A percentile compares a stretch with the other conserved stretches of the same genome.
Conservation (phyloP, 1,139 yeast species). For the Sugiyamaella sp. region DNA sequence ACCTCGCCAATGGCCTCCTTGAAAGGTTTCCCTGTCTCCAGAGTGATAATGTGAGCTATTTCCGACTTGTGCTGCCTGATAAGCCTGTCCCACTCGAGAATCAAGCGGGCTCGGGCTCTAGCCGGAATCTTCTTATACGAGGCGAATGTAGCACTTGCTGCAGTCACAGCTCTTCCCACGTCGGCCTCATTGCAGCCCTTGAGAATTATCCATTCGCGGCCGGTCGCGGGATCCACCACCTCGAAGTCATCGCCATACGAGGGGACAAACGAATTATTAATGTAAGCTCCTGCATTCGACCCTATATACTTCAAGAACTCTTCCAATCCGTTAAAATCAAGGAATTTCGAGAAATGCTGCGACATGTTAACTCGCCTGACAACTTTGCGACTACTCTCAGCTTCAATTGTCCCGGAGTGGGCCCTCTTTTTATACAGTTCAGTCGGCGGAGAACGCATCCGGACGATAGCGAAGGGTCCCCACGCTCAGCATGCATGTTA, state of each 20-base stretch:
- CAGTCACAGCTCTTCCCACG: constrained; percentile 52
- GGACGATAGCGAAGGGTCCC: not conserved
- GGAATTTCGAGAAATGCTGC: not conserved
- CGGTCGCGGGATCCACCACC: constrained; percentile 77
- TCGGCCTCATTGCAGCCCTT: constrained; percentile 58
- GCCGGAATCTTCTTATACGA: constrained; percentile 60
- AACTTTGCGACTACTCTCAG: not conserved
- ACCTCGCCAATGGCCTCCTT: constrained; percentile 77
- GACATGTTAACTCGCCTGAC: not conserved
- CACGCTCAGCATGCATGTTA: not conserved
- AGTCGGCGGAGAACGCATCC: not conserved
- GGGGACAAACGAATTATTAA: constrained; percentile 69
- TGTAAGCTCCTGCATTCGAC: constrained; percentile 46
- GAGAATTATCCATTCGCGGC: constrained; percentile 55
- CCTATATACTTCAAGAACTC: not conserved
- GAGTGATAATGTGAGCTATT: constrained; percentile 66
- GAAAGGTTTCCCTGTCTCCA: constrained; percentile 82
- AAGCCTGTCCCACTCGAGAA: constrained; percentile 61
- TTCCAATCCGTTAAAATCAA: not conserved
- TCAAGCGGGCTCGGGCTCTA: constrained; percentile 64
- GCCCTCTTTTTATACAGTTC: not conserved
- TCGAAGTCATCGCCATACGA: constrained; percentile 58
- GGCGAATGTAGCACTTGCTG: constrained; percentile 61
- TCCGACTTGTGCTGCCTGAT: constrained; percentile 69
- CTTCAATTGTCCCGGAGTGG: not conserved